Evolutionary conservation across 768 basidiomycete species (phyloP), one percentile per base, ranked within the genome.

Genomic region (Mycena chlorophos): DNA sequence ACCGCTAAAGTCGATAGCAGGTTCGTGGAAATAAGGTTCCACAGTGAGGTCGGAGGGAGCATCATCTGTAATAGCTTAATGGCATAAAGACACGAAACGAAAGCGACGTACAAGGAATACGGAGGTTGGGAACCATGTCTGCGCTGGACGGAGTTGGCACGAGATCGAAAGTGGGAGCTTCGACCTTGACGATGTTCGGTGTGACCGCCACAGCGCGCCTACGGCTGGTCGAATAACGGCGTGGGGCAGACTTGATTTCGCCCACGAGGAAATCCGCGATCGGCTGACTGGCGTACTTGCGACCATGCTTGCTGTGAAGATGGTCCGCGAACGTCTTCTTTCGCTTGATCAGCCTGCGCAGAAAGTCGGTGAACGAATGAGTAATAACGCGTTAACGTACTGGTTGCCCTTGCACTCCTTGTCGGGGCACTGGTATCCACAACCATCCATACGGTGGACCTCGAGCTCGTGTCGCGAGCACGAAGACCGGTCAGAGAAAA

Each of bases 401-500:
- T 68, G 6, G 8, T 42, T 76, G 48, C 81, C 81, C 40, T 64
- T 69, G 58, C 86, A 87, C n/a, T 67, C 66, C 22, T 56, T 45
- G 30, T 71, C 57, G 22, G 76, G 74, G 63, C 86, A 88, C 39
- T 63, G 65, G 59, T 78, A 83, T 25, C 70, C 71, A 25, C 75
- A 37, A 10, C 34, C 74, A 23, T 71, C 56, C 2, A 66, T 66
- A 17, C 66, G 60, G 63, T 89, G 87, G 2, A 73, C 79, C 68
- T 88, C 86, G 63, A 78, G 82, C 52, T 77, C 74, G 62, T 89
- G 88, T 8, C 88, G 83, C 27, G 80, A 72, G 58, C 84, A 73
- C 42, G 88, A 88, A 0, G 88, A 89, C 12, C 86, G 87, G 62
- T 89, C 88, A 14, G 82, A 82, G 60, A 89, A 89, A 14, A 72